A percentile compares a stretch with the other conserved stretches of the same genome.
Conservation (phyloP, 768 basidiomycete genomes). For the Agaricus subrufescens region DNA sequence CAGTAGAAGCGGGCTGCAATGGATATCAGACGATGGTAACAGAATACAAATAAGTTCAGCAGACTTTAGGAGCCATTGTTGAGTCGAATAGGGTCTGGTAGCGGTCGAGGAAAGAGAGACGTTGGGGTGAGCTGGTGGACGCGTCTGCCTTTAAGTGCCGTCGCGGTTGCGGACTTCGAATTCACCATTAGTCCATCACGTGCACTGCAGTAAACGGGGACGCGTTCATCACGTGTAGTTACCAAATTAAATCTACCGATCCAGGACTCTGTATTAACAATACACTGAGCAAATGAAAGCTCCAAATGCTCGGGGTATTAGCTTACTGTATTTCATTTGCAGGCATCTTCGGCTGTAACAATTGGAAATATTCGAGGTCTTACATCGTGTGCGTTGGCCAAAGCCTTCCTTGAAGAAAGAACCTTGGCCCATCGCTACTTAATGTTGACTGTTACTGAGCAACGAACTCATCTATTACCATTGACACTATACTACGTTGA, state of each 20-base stretch:
- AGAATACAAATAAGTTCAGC: neutral
- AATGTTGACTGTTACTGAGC: too few species aligned
- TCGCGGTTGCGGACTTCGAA: conserved; percentile 35
- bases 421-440: too few species aligned
- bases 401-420: too few species aligned
- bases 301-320: too few species aligned
- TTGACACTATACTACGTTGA: too few species aligned
- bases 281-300: too few species aligned
- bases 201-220: conserved; percentile 1
- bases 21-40: neutral
- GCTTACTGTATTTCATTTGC: too few species aligned
- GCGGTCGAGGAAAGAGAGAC: conserved; percentile 13
- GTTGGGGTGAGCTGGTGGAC: neutral
- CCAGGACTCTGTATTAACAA: too few species aligned
- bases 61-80: conserved; percentile 30
- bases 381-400: too few species aligned
- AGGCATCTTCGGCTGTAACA: too few species aligned
- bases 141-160: conserved; percentile 20
- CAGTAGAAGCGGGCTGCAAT: conserved; percentile 69
- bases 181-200: conserved; percentile 20
- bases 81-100: conserved; percentile 14
- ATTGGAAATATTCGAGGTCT: too few species aligned
- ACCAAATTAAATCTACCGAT: neutral
- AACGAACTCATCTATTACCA: too few species aligned
- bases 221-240: conserved; percentile 6